Conservation (phyloP, 441 rosid species). For the Adansonia madagascariensis region DNA sequence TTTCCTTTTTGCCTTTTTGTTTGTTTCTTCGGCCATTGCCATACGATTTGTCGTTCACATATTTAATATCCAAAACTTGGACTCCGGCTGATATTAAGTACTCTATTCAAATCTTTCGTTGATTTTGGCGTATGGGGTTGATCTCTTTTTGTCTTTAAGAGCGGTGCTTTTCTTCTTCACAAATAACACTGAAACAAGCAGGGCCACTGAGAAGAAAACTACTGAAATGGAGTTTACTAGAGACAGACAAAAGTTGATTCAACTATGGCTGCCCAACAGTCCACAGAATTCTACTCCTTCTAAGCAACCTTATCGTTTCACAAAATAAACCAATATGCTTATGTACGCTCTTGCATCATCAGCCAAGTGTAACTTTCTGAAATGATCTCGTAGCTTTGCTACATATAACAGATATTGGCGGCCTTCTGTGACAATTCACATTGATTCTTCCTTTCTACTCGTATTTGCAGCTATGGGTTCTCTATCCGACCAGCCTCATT, state of each 20-base stretch:
- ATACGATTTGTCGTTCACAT: background rate
- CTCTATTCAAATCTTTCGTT: background rate
- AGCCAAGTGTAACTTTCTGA: background rate
- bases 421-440: background rate
- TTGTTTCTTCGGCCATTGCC: background rate
- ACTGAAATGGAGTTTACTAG: too few relatives aligned
- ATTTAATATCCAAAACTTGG: background rate
- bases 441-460: background rate
- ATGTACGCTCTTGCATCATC: slow-evolving; percentile 23
- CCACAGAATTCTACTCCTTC: background rate
- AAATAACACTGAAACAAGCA: too few relatives aligned
- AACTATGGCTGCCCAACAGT: background rate
- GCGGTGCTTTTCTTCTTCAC: too few relatives aligned
- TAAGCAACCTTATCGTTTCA: background rate
- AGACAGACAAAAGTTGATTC: too few relatives aligned
- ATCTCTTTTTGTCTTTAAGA: too few relatives aligned
- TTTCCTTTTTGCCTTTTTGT: background rate
- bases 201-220: too few relatives aligned
- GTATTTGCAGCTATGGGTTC: slow-evolving; percentile 9
- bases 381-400: background rate
- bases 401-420: background rate
- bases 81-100: too few relatives aligned
- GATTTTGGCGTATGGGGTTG: too few relatives aligned
- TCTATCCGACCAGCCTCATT: slow-evolving; percentile 29
- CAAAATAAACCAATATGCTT: background rate